phyloP scores from a whole-genome alignment of 169 alveolate genomes.

The Ichthyophthirius multifiliis region DNA sequence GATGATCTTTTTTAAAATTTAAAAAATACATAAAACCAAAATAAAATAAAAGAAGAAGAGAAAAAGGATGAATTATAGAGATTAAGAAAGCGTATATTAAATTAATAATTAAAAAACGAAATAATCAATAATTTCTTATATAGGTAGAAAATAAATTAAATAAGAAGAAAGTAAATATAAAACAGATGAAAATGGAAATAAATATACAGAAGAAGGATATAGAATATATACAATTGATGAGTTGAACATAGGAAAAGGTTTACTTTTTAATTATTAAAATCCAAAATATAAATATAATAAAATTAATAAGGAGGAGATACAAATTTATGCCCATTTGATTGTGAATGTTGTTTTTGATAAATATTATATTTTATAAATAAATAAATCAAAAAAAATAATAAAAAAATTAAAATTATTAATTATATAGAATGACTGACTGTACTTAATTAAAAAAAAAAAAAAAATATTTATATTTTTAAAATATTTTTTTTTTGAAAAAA shows the following conservation, averaged over 20 bases:
- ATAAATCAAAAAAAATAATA: no score
- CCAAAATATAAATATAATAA: neutral
- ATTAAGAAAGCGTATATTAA: neutral
- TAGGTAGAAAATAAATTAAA: neutral
- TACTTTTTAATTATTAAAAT: neutral
- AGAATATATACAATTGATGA: conserved; percentile 14
- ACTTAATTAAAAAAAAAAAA: no score
- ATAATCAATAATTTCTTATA: neutral
- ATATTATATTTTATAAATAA: neutral
- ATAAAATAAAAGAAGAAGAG: neutral
- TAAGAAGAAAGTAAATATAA: neutral
- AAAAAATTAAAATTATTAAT: no score
- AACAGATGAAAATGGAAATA: neutral
- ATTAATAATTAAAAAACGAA: no score
- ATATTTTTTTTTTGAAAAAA: no score
- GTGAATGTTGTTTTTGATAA: conserved; percentile 17
- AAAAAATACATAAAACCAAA: neutral
- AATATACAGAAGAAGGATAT: conserved; percentile 16
- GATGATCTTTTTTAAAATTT: neutral
- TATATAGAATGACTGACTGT: no score
- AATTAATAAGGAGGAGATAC: conserved; percentile 8
- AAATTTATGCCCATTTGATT: conserved; percentile 18
- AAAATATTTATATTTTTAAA: no score
- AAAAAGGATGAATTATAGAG: neutral
- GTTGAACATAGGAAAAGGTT: conserved; percentile 13